These are phyloP conservation scores for Smithsoniella earleae DNA, from an alignment of 163 green algal genomes.

Conservation along the genomic window DNA sequence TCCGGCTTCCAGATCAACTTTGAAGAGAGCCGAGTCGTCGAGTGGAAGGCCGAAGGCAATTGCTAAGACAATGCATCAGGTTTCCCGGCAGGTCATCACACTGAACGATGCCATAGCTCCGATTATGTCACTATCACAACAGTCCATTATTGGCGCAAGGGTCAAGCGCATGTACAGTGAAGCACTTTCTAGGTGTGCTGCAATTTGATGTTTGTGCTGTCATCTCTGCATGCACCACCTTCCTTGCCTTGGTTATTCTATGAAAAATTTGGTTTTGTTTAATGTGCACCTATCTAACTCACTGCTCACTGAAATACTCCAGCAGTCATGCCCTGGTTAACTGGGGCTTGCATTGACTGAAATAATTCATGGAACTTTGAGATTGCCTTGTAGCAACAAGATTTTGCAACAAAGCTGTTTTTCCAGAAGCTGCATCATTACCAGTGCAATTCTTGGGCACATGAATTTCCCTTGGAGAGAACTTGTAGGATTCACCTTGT, in stretches of 20 bases:
- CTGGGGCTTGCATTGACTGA: background rate
- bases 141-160: background rate
- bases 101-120: slow-evolving; percentile 14
- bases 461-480: too few species aligned
- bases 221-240: background rate
- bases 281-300: background rate
- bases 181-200: background rate
- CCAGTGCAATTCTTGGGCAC: too few species aligned
- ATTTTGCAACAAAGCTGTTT: too few species aligned
- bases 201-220: background rate
- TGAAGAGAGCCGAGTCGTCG: too few species aligned
- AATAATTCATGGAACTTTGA: background rate
- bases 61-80: slow-evolving; percentile 11
- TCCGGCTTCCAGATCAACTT: too few species aligned
- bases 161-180: slow-evolving; percentile 26
- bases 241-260: background rate
- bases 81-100: slow-evolving; percentile 10
- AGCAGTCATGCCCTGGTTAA: background rate
- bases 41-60: slow-evolving; percentile 10
- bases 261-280: background rate
- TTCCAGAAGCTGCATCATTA: too few species aligned
- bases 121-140: background rate
- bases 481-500: too few species aligned
- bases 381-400: too few species aligned
- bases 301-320: background rate